Evolutionary conservation across 2,329 filamentous ascomycete species (phyloP).

Genomic region (Ophiostoma populinum): DNA sequence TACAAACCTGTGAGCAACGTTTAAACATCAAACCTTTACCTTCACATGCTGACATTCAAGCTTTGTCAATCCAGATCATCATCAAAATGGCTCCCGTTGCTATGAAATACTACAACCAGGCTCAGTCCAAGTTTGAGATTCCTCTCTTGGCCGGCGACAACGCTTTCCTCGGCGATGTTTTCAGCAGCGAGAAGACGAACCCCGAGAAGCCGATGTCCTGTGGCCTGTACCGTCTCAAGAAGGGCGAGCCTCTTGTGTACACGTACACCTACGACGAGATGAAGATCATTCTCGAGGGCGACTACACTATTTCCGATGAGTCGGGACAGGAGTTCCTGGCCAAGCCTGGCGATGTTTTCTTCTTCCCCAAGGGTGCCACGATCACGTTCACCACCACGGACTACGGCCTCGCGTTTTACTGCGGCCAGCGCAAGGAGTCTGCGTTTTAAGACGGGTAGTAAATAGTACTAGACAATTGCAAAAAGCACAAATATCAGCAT

Average conservation of each 20-base stretch:
- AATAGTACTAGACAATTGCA: not conserved
- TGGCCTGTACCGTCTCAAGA: constrained; percentile 2
- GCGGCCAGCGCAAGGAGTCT: not conserved
- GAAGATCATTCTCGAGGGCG: constrained; percentile 2
- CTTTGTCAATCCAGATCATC: not conserved
- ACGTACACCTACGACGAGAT: constrained; percentile 2
- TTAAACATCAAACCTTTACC: too few species aligned
- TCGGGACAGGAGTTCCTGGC: not conserved
- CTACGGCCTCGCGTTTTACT: constrained; percentile 1
- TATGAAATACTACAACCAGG: constrained; percentile 1
- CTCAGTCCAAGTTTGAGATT: constrained; percentile 2
- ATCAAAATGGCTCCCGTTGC: not conserved
- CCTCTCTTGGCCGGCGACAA: constrained; percentile 1
- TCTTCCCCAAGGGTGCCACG: constrained; percentile 1
- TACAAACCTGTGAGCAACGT: too few species aligned
- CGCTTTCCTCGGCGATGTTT: not conserved
- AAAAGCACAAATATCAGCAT: not conserved
- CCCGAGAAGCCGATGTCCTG: constrained; percentile 2
- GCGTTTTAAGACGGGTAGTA: not conserved
- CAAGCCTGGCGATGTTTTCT: constrained; percentile 2
- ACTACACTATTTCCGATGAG: constrained; percentile 2
- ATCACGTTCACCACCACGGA: constrained; percentile 1
- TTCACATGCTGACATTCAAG: too few species aligned
- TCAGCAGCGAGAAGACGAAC: constrained; percentile 1
- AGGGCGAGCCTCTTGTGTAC: constrained; percentile 1